These are phyloP conservation scores for Penicillium sp. DNA, from an alignment of 2,329 filamentous ascomycete species.

Conservation along the genomic window DNA sequence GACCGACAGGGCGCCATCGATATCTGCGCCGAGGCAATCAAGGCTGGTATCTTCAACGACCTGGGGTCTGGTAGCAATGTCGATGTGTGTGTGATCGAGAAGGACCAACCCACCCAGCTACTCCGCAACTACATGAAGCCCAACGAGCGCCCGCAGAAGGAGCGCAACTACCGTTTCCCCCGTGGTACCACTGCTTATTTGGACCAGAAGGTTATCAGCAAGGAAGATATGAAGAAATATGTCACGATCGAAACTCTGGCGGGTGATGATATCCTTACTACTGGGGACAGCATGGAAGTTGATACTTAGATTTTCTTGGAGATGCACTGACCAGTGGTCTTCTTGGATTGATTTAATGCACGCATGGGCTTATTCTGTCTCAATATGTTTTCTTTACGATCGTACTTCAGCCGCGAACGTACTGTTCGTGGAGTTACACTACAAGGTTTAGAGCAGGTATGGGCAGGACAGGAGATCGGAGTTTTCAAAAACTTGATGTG, in stretches of 20 bases:
- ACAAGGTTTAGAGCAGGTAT: background rate
- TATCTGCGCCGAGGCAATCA: slow-evolving; percentile 80
- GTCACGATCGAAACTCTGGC: slow-evolving; percentile 85
- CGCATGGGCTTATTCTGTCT: slow-evolving; percentile 12
- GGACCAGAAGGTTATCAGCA: slow-evolving; percentile 93
- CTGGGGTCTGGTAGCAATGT: slow-evolving; percentile 96
- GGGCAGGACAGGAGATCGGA: background rate
- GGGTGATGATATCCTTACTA: slow-evolving; percentile 60
- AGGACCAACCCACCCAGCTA: slow-evolving; percentile 83
- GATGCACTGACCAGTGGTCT: slow-evolving; percentile 12
- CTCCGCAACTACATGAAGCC: slow-evolving; percentile 91
- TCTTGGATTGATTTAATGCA: slow-evolving; percentile 18
- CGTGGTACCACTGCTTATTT: slow-evolving; percentile 92
- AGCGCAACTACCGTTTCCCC: slow-evolving; percentile 87
- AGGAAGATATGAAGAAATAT: slow-evolving; percentile 90
- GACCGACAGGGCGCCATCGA: slow-evolving; percentile 77
- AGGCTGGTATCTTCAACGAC: slow-evolving; percentile 98
- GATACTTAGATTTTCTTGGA: slow-evolving; percentile 44
- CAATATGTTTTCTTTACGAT: slow-evolving; percentile 5
- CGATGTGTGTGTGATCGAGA: slow-evolving; percentile 91
- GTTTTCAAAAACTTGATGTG: background rate
- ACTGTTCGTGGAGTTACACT: slow-evolving; percentile 2
- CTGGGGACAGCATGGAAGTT: slow-evolving; percentile 65
- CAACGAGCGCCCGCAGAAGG: slow-evolving; percentile 86
- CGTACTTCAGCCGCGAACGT: slow-evolving; percentile 2